Base-by-base conservation (phyloP, 2,329 filamentous ascomycete genomes). In the Cladophialophora bantiana region DNA sequence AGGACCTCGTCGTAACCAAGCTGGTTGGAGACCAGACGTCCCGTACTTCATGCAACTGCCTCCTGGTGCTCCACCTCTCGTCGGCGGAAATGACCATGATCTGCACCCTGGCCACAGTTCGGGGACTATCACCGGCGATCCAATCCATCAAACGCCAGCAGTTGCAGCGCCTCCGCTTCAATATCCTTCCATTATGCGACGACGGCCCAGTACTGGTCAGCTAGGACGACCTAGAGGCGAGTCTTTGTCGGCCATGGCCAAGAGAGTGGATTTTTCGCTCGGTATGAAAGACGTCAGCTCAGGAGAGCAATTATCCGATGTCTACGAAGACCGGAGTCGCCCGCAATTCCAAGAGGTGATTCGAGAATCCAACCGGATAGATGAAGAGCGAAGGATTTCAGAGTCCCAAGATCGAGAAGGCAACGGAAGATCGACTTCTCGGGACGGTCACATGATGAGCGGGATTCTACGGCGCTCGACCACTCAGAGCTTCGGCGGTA, bases 1-100 rank as follows among this genome's bases (percentile, higher is more conserved):
- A 83, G 91, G 91, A 62, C 93, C 93, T 52, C 87, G 88, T 73
- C 88, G 89, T 82, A 88, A 90, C 74, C 86, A 86, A 78, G 89
- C 90, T 60, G 89, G 91, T 67, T 87, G 88, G 67, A 88, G 86
- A 72, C 81, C 86, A 65, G 87, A 87, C 56, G 88, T 88, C 76
- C 90, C 90, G 0, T 83, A 92, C 70, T 92, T 89, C 72, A 76
- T 89, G 62, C 81, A 84, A 70, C 83, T 86, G 55, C 67, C 65
- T 59, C 72, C 81, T 71, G 80, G 80, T 69, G 75, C 82, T 9
- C 81, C 82, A 59, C 82, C 83, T 58, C 78, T 78, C 61, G 79
- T 79, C 13, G 77, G 80, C 50, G 79, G 78, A 32, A 75, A 76
- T 42, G 80, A 3, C 45, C 75, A 79, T 65, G 78, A 77, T 60